phyloP scores from a whole-genome alignment of 2,329 filamentous ascomycete genomes.

The Microsporum ferrugineum region DNA sequence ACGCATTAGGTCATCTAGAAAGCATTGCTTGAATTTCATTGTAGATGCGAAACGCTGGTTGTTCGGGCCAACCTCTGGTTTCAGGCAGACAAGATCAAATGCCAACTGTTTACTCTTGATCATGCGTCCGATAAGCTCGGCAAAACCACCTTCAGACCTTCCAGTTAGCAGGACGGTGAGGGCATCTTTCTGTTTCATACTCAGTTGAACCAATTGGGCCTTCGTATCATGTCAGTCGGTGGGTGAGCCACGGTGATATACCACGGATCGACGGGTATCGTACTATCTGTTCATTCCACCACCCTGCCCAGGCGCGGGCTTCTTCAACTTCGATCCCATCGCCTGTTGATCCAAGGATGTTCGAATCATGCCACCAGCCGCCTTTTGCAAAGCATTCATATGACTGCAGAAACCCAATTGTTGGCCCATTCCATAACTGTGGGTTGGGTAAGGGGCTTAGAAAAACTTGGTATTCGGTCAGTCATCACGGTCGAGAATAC shows the following conservation, averaged over 20 bases:
- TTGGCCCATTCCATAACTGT: conserved; percentile 69
- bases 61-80: conserved; percentile 69
- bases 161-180: conserved; percentile 81
- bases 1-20: conserved; percentile 68
- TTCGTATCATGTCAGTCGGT: conserved; percentile 14
- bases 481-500: neutral
- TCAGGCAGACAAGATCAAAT: conserved; percentile 81
- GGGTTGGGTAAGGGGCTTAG: conserved; percentile 80
- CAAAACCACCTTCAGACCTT: conserved; percentile 64
- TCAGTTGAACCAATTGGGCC: conserved; percentile 63
- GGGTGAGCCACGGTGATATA: neutral
- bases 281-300: conserved; percentile 89
- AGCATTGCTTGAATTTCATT: conserved; percentile 83
- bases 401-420: conserved; percentile 63
- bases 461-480: conserved; percentile 53
- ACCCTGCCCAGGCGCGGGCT: conserved; percentile 71
- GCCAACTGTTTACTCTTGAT: conserved; percentile 62
- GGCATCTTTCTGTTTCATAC: conserved; percentile 71
- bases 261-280: conserved; percentile 26
- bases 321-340: conserved; percentile 75
- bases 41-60: conserved; percentile 70
- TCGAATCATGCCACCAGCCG: conserved; percentile 94
- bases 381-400: conserved; percentile 69
- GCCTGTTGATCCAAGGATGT: conserved; percentile 76
- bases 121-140: conserved; percentile 71